Evolutionary conservation across 331 rosid species (phyloP), one percentile per base, ranked within the genome.

Genomic region (Acacia concinna): DNA sequence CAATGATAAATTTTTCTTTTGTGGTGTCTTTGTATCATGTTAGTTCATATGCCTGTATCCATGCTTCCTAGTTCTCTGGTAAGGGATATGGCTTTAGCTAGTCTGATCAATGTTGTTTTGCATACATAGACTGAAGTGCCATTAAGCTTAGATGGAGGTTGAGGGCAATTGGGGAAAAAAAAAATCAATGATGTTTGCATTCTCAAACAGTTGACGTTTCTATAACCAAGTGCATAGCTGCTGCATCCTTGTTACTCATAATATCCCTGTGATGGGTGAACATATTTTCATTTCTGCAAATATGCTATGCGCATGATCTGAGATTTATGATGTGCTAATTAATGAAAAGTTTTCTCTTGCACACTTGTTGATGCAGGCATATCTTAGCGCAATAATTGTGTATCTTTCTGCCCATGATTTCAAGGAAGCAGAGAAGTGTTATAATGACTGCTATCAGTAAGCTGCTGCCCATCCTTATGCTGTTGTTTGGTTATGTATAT

Each of bases 341-440:
- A 65, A 28, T 47, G 57, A 49, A 8, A 23, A 81, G 17, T 34
- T 47, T 37, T 83, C 69, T 73, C 72, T 73, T 31, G 69, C 51
- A 76, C 27, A 17, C 32, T 34, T 82, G 65, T 77, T 85, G 44
- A 76, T 81, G 81, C 93, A 93, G 99, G 99, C 97, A 66, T 91
- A 95, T 80, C 98, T 95, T 60, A 84, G 96, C 81, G 93, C 92
- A 12, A 91, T 95, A 77, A 83, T 91, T 75, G 73, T 93, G 78
- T 85, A 93, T 88, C 91, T 95, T 52, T 95, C 91, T 71, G 91
- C 93, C 34, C 88, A 90, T 81, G 96, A 95, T 87, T 83, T 89
- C 78, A 90, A 88, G 84, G 93, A 95, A 89, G 99, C 99, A 59
- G 96, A 95, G 84, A 84, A 93, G 89, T 93, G 97, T 88, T 95